Conservation (phyloP, 2,329 filamentous ascomycete species). For the Ophiostoma fasciatum region DNA sequence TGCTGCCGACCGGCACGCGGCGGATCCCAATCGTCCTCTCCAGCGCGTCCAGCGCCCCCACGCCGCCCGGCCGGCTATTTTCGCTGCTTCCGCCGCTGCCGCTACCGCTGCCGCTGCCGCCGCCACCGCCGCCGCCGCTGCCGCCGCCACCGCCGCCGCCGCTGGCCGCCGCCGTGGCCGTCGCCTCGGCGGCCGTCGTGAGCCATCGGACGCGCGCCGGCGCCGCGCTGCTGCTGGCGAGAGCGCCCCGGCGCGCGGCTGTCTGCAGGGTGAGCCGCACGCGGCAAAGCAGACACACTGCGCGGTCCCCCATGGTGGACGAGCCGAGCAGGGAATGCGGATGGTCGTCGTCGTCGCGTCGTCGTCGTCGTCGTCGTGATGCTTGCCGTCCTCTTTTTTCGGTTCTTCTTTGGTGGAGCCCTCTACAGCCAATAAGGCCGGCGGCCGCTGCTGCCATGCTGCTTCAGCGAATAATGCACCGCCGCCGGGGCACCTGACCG, state of each 20-base stretch:
- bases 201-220: conserved; percentile 5
- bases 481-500: neutral
- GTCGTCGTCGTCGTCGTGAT: no score
- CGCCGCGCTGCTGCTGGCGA: neutral
- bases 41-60: no score
- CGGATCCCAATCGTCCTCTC: no score
- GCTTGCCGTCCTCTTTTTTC: neutral
- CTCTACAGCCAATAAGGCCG: conserved; percentile 3
- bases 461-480: conserved; percentile 4
- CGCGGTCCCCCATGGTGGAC: conserved; percentile 11
- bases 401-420: neutral
- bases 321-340: no score
- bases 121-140: neutral
- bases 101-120: neutral
- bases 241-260: neutral
- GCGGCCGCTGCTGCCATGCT: no score
- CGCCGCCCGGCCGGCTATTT: no score
- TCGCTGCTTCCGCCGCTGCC: no score
- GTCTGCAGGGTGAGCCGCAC: conserved; percentile 3
- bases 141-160: neutral
- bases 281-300: conserved; percentile 12
- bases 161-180: neutral
- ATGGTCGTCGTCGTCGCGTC: no score
- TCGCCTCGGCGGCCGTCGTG: neutral
- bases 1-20: no score